Base-by-base conservation (phyloP, 345 rosid species). In the Eucalyptus erythrocorys region DNA sequence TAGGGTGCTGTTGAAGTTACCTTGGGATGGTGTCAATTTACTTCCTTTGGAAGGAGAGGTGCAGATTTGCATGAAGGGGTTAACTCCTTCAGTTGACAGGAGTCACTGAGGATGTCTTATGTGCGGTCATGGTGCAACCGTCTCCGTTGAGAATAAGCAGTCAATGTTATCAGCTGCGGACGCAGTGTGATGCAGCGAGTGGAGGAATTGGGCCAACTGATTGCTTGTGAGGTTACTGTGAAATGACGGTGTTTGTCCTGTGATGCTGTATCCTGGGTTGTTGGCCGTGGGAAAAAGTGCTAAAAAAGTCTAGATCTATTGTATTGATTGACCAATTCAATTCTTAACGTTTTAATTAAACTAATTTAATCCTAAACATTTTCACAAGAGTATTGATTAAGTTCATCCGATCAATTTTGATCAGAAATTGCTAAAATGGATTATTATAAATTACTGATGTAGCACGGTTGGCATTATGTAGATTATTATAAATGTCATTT, bases 351-450 rank as follows among this genome's bases (percentile, higher is more conserved):
- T 55, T 55, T 0, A 24, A 22, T 55, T 55, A 0, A 55, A 55
- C 0, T 4, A 22, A 24, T 55, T 55, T 55, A 2, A 4, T 55
- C 1, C 0, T 55, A 55, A 55, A 55, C 0, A 55, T 55, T 55
- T 55, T 55, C 1, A 55, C 13, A 55, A 22, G 6, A 5, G 6
- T 4, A 55, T 24, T 2, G 2, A 55, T 55, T 22, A 24, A 55
- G 13, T 55, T 3, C 3, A 24, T 55, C 1, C 1, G 0, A 22
- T 24, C 6, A 55, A 24, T 55, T 24, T 24, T 22, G 3, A 55
- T 0, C 1, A 0, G 0, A 10, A 24, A 55, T 10, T 10, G 0
- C 0, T 24, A 0, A 24, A 6, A 0, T 55, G 5, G 3, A 24
- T 24, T n/a, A n/a, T n/a, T n/a, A n/a, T n/a, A n/a, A n/a, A n/a